phyloP scores from a whole-genome alignment of 2,329 filamentous ascomycete species.

The Trichoderma atrobrunneum region DNA sequence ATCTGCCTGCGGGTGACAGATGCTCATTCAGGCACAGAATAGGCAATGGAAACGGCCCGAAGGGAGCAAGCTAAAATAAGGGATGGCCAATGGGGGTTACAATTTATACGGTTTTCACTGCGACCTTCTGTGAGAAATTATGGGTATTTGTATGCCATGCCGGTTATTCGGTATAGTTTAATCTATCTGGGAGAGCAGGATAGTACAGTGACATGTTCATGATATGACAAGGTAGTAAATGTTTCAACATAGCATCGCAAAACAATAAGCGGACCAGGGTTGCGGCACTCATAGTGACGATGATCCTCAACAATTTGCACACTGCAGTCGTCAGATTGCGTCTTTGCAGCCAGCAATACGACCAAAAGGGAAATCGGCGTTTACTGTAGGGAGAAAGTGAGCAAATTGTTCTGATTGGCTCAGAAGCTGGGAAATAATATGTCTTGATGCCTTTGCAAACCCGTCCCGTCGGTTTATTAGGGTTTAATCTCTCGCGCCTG shows the following conservation, averaged over 20 bases:
- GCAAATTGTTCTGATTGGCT: not conserved
- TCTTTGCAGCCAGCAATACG: not conserved
- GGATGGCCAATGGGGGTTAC: not conserved
- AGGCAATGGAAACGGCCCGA: slow-evolving; percentile 10
- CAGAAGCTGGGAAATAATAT: not conserved
- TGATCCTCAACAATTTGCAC: not conserved
- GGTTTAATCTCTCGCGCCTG: not conserved
- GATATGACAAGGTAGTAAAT: not conserved
- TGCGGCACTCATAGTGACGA: not conserved
- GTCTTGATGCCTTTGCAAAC: not conserved
- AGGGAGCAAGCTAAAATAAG: not conserved
- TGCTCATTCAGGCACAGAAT: not conserved
- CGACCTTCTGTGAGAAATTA: not conserved
- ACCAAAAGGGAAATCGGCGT: not conserved
- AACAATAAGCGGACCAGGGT: not conserved
- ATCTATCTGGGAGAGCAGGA: not conserved
- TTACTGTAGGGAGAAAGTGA: not conserved
- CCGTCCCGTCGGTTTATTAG: slow-evolving; percentile 3
- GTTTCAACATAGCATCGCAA: not conserved
- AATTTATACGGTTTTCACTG: not conserved
- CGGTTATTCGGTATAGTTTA: not conserved
- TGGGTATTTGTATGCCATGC: not conserved
- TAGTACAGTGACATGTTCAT: not conserved
- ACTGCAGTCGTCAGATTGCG: not conserved
- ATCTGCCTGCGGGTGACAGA: not conserved